A percentile compares a stretch with the other conserved stretches of the same genome.
phyloP scores from a whole-genome alignment of 2,329 filamentous ascomycete species.

The Aspergillus terreus region DNA sequence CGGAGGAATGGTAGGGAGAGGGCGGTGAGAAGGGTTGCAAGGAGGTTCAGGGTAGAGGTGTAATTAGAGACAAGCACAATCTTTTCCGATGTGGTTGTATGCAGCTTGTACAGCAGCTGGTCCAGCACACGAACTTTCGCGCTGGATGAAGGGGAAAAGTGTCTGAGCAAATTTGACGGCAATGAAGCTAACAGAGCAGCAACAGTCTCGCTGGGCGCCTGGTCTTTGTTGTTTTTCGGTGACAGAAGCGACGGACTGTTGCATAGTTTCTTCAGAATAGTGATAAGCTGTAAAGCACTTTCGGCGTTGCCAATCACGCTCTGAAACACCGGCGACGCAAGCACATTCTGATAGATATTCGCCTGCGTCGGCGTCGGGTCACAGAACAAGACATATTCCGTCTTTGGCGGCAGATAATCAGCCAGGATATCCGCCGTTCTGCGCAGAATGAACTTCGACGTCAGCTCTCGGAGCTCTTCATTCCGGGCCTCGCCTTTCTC shows the following conservation, averaged over 20 bases:
- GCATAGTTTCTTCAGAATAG: constrained; percentile 69
- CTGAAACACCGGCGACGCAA: constrained; percentile 62
- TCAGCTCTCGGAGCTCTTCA: constrained; percentile 58
- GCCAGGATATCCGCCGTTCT: constrained; percentile 64
- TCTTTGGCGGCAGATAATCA: constrained; percentile 64
- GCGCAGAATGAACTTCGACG: constrained; percentile 62
- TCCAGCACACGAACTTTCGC: constrained; percentile 67
- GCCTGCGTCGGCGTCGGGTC: constrained; percentile 59
- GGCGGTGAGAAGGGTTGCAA: constrained; percentile 58
- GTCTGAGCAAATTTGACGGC: constrained; percentile 51
- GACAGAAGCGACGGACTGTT: constrained; percentile 65
- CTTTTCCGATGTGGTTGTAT: constrained; percentile 62
- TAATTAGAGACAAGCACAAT: constrained; percentile 75
- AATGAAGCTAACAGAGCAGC: constrained; percentile 51
- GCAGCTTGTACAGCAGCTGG: constrained; percentile 59
- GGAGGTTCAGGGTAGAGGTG: constrained; percentile 66
- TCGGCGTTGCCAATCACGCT: constrained; percentile 60
- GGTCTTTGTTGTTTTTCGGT: constrained; percentile 44
- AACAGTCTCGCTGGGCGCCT: constrained; percentile 46
- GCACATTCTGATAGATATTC: constrained; percentile 59
- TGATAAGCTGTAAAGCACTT: constrained; percentile 65
- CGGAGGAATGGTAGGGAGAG: constrained; percentile 62
- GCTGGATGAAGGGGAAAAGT: constrained; percentile 55
- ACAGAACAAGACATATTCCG: constrained; percentile 65
- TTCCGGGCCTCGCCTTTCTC: constrained; percentile 62